These are phyloP conservation scores for Pseudopyricularia javanii DNA, from an alignment of 2,329 filamentous ascomycete genomes.

Conservation along the genomic window DNA sequence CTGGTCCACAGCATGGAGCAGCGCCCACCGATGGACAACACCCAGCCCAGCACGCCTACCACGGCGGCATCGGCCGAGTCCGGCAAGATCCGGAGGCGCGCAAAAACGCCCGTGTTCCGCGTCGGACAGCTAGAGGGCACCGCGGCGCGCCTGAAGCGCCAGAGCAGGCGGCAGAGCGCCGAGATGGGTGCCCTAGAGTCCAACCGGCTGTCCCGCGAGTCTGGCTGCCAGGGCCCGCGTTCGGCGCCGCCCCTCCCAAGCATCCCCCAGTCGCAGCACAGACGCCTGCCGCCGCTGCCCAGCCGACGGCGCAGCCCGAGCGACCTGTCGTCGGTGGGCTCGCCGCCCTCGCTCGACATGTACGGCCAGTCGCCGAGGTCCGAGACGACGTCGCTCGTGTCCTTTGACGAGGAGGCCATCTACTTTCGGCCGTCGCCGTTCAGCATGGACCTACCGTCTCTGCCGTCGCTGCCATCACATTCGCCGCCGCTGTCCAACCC, in stretches of 20 bases:
- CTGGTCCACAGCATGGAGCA: conserved; percentile 12
- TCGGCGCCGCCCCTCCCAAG: conserved; percentile 13
- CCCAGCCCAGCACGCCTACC: conserved; percentile 5
- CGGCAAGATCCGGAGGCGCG: conserved; percentile 27
- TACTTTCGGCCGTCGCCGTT: conserved; percentile 33
- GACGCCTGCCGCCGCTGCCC: not conserved
- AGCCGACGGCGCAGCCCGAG: not conserved
- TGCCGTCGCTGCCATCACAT: not conserved
- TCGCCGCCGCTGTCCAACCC: not conserved
- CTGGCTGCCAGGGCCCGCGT: conserved; percentile 16
- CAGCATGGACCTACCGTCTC: not conserved
- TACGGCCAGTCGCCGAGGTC: conserved; percentile 20
- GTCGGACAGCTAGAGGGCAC: conserved; percentile 35
- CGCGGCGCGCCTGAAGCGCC: conserved; percentile 4
- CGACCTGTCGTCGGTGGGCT: conserved; percentile 1
- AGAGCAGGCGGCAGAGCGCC: conserved; percentile 20
- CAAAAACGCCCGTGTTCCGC: conserved; percentile 37
- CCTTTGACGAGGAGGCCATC: conserved; percentile 31
- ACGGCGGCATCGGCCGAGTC: conserved; percentile 6
- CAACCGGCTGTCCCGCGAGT: conserved; percentile 25
- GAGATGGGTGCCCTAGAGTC: conserved; percentile 40
- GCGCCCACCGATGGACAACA: conserved; percentile 9
- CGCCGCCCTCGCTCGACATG: not conserved
- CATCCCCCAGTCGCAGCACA: not conserved
- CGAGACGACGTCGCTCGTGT: conserved; percentile 32